Evolutionary conservation across 768 basidiomycete genomes (phyloP), one percentile per base, ranked within the genome.

Genomic region (Sarcomyxa edulis): DNA sequence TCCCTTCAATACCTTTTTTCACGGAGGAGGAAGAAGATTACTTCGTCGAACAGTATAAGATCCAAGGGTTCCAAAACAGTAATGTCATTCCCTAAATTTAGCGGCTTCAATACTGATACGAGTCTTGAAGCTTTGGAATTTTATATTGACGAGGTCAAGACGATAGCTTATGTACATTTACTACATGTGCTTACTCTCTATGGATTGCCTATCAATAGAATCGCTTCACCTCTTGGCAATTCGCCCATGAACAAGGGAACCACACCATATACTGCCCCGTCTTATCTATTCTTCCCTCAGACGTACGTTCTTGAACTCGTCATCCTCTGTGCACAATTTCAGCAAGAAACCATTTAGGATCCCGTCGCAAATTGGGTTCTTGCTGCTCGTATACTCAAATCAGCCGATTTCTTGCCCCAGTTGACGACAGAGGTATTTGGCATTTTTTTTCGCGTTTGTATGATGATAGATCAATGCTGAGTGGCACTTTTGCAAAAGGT

Each of bases 1-100:
- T 84, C 24, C 71, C 76, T 2, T 68, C 73, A 0, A 67, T 83
- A 33, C 72, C 76, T 1, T 86, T 78, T 56, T 71, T 86, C 30
- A 68, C 71, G 0, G 29, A 49, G 0, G 69, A 71, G 7, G 80
- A 87, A 53, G 84, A 87, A 48, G 73, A 81, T 47, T 86, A 85
- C 49, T 74, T 84, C 42, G 71, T 84, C 0, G 69, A 82, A 35
- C 74, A 79, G 45, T 86, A 74, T 46, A 50, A 51, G 27, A 59
- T 61, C 7, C 78, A 76, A 46, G 76, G 78, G 0, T 85, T 86
- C 48, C 60, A 64, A 35, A 52, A 76, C 40, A 81, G 85, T 85
- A 46, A 16, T 9, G n/a, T 21, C 16, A 7, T 19, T 26, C 8
- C 6, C 32, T 14, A 21, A 5, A n/a, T 18, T 11, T 32, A 14